Evolutionary conservation across 2,329 filamentous ascomycete species (phyloP), one percentile per base, ranked within the genome.

Genomic region (Trichoderma sp.): DNA sequence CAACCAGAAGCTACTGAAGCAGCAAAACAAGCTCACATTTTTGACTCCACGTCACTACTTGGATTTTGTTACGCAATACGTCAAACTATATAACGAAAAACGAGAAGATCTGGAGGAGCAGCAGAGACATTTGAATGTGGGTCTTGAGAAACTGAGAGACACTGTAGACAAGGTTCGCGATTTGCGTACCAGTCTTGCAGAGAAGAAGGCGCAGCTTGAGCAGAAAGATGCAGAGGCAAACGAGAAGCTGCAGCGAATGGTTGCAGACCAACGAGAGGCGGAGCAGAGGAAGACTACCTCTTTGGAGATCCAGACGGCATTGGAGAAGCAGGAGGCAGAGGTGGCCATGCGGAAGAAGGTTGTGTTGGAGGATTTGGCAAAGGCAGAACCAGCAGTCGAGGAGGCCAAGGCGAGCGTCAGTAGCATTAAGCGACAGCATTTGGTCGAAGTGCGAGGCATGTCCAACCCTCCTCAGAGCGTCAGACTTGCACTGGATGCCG

Each of bases 361-460:
- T 68, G 96, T 98, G 43, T 82, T 97, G 74, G 87, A 89, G 74
- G 96, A 99, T 82, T 85, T 99, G 70, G 95, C 93, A 35, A 91
- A 89, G 77, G 96, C 96, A 16, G 95, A 98, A 78, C 96, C 96
- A 10, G 96, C 96, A 60, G 96, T 99, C 67, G 83, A 92, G 71
- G 94, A 97, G 80, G 96, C 96, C 60, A 93, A 96, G 83, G 93
- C 94, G 79, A 97, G 94, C 81, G 96, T 99, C 80, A 96, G 92
- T 83, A 97, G 96, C 84, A 99, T 99, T 84, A 99, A 98, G 85
- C 90, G 92, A 77, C 94, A 97, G 79, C 96, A 99, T 80, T 86
- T 99, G 73, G 97, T 94, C 14, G 96, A 99, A 89, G 95, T 99
- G 62, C 90, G 96, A 77, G 97, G 95, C 73, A 98, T 99, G 96